These are phyloP conservation scores for Rubroshorea leprosula DNA, from an alignment of 345 rosid genomes.

Conservation along the genomic window DNA sequence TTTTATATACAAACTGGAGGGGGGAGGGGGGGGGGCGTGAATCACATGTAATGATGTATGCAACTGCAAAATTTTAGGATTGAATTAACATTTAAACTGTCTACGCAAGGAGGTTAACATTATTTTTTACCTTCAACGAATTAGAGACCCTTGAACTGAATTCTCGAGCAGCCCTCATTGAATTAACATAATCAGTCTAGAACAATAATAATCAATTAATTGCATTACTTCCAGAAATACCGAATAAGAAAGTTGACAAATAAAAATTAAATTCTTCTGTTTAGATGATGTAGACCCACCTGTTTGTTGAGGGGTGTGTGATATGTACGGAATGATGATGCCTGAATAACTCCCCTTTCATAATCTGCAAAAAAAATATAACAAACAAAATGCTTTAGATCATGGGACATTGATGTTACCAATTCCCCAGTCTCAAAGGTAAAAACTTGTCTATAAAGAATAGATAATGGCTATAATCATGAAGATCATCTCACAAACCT, in stretches of 20 bases:
- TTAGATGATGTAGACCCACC: constrained; percentile 29
- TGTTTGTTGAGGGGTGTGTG: constrained; percentile 95
- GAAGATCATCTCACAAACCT: constrained; percentile 42
- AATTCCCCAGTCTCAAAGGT: neutral
- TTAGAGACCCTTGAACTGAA: constrained; percentile 69
- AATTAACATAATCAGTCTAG: constrained; percentile 81
- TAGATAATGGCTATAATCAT: neutral
- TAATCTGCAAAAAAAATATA: constrained; percentile 44
- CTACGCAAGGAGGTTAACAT: neutral
- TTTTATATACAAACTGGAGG: no score
- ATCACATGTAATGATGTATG: neutral
- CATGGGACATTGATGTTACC: no score
- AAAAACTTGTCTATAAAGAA: neutral
- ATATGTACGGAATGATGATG: constrained; percentile 98
- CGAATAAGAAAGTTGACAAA: constrained; percentile 5
- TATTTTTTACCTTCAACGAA: constrained; percentile 62
- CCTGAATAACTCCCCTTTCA: constrained; percentile 67
- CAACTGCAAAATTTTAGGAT: no score
- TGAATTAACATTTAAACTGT: no score
- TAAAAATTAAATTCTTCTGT: constrained; percentile 5
- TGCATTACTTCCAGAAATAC: constrained; percentile 1
- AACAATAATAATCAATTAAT: constrained; percentile 11
- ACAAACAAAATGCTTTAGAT: no score
- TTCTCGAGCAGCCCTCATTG: constrained; percentile 88
- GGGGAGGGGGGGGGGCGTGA: no score